These are phyloP conservation scores for Chrysophaeum taylorii DNA, from an alignment of 352 stramenopile genomes.

Conservation along the genomic window DNA sequence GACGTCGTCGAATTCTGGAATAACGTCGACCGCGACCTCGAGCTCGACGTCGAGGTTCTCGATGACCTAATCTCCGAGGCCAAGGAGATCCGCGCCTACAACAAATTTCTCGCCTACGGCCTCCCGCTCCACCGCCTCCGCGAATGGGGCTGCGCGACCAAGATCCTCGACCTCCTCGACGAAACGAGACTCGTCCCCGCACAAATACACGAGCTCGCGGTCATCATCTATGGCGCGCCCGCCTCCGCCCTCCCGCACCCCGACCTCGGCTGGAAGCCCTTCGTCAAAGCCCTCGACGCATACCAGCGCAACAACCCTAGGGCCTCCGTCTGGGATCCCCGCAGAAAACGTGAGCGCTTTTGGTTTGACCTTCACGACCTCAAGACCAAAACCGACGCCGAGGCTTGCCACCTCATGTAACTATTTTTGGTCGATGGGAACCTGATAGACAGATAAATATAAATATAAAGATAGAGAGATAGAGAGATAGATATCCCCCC, in stretches of 20 bases:
- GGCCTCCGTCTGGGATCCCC: no score
- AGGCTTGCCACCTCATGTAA: no score
- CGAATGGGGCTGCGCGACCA: constrained; percentile 45
- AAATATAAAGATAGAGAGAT: no score
- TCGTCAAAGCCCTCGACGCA: constrained; percentile 21
- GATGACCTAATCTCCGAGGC: constrained; percentile 53
- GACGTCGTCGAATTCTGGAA: constrained; percentile 52
- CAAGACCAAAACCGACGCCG: no score
- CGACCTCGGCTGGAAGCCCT: constrained; percentile 16
- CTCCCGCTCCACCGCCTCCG: constrained; percentile 46
- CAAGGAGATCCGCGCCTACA: constrained; percentile 41
- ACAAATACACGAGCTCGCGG: constrained; percentile 41
- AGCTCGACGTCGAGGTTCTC: constrained; percentile 51
- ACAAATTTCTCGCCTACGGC: constrained; percentile 52
- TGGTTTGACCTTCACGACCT: neutral
- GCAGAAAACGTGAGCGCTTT: no score
- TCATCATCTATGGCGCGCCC: constrained; percentile 37
- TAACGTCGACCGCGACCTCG: constrained; percentile 45
- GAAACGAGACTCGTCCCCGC: constrained; percentile 38
- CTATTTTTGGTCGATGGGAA: no score
- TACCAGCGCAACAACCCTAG: neutral
- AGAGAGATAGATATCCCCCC: no score
- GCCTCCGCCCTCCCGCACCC: constrained; percentile 37
- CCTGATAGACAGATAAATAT: no score
- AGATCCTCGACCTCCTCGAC: constrained; percentile 53